Percentiles rank a stretch among this genome's conserved stretches.
These are phyloP conservation scores for Neobulgaria alba DNA, from an alignment of 2,329 filamentous ascomycete genomes.

Conservation along the genomic window DNA sequence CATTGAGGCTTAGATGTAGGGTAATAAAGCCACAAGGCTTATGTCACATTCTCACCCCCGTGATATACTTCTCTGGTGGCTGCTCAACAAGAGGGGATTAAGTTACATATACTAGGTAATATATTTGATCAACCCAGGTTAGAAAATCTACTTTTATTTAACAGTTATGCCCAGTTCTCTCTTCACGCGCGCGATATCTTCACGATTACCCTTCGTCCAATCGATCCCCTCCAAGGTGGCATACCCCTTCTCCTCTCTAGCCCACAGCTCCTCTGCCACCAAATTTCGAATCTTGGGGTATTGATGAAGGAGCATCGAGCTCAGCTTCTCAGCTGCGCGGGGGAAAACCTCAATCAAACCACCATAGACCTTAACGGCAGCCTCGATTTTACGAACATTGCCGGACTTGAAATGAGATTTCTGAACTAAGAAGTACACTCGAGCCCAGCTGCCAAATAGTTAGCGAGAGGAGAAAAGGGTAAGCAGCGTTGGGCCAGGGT, in stretches of 20 bases:
- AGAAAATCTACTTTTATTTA: too few relatives aligned
- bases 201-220: constrained; percentile 35
- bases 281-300: constrained; percentile 64
- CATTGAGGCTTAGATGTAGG: too few relatives aligned
- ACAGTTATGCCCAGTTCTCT: too few relatives aligned
- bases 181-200: too few relatives aligned
- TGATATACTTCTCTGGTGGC: too few relatives aligned
- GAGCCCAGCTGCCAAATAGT: constrained; percentile 37
- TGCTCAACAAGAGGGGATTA: too few relatives aligned
- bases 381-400: constrained; percentile 73
- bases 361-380: constrained; percentile 72
- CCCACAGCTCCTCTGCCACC: constrained; percentile 51
- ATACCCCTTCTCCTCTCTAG: constrained; percentile 34
- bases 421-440: constrained; percentile 62
- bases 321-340: constrained; percentile 58
- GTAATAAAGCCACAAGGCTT: too few relatives aligned
- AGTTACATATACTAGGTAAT: too few relatives aligned
- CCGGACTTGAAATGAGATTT: constrained; percentile 76
- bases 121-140: too few relatives aligned
- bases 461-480: not conserved
- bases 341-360: constrained; percentile 43
- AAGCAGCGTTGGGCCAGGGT: constrained; percentile 3
- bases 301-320: constrained; percentile 67
- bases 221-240: constrained; percentile 44
- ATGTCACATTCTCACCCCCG: too few relatives aligned